Evolutionary conservation across 2,329 filamentous ascomycete species (phyloP), one percentile per base, ranked within the genome.

Genomic region (Didymella pomorum): DNA sequence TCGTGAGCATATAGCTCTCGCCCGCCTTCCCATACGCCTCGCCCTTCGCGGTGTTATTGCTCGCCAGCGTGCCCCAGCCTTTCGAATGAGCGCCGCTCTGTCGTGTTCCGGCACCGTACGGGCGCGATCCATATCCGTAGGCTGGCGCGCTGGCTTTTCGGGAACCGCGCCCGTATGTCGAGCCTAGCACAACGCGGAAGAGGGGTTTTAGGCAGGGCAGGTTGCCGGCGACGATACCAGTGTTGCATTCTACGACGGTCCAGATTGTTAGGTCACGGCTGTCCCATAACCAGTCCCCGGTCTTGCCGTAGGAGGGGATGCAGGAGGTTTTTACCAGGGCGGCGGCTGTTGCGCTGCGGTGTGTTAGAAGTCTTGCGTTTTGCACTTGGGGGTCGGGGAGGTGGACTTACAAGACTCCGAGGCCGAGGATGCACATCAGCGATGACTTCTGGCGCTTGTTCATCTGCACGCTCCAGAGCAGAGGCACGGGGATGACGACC

Each of bases 221-320:
- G 10, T 78, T 59, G 5, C 78, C 79, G 0, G 79, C 79, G 2
- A 81, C 66, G 58, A 81, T 79, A 14, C 79, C 80, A 16, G 80
- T 66, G 61, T 78, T 78, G 37, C 78, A 75, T 63, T 83, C 80
- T 29, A 79, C 64, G 49, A 79, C 75, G 47, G 77, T 78, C 80
- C 80, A 82, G 47, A 81, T 76, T 37, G 80, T 82, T 1, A 85
- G 75, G 64, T 81, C 76, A 26, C 79, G 75, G 2, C 74, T 77
- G 67, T 81, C 81, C 61, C 23, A 25, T 25, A 79, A 69, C 61
- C 70, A 72, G 52, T 76, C 73, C 50, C 75, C 79, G 0, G 67
- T 69, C 9, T 67, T 70, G 41, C 81, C 80, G 20, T 71, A 72
- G 16, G 75, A 68, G 8, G 63, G 39, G 20, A 80, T 62, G 61